Percentiles rank a stretch among this genome's conserved stretches.
Evolutionary conservation across 1,284 basidiomycete species (phyloP).

Genomic region (Wallemia ichthyophaga): DNA sequence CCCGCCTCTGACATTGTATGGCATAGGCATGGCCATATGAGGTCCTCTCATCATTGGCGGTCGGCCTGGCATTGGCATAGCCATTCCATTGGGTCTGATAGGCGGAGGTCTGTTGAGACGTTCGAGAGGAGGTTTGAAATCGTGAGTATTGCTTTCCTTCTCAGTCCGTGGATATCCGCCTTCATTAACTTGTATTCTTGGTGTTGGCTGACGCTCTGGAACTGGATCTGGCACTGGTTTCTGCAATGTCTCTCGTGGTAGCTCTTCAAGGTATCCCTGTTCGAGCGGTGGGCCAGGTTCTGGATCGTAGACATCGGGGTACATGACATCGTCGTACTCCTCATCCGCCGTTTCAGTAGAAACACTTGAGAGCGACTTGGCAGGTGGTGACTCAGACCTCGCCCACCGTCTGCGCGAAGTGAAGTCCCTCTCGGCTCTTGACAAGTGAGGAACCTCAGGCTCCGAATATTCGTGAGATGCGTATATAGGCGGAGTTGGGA

Average conservation of each 20-base stretch:
- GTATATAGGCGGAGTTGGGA: neutral
- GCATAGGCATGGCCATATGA: neutral
- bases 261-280: neutral
- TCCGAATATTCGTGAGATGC: neutral
- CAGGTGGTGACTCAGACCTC: neutral
- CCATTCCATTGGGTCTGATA: neutral
- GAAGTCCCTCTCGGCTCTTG: neutral
- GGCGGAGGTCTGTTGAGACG: neutral
- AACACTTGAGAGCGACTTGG: neutral
- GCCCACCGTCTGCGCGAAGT: neutral
- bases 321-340: neutral
- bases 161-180: neutral
- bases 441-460: neutral
- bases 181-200: neutral
- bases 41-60: neutral
- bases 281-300: neutral
- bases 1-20: neutral
- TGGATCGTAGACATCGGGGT: neutral
- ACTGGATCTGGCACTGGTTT: too few species aligned
- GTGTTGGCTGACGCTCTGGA: neutral
- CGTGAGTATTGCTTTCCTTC: neutral
- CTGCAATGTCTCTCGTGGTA: neutral
- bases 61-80: neutral
- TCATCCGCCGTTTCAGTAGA: neutral
- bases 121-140: neutral